Evolutionary conservation across 257 asterid species (phyloP), one percentile per base, ranked within the genome.

Genomic region (Nicotiana undulata): DNA sequence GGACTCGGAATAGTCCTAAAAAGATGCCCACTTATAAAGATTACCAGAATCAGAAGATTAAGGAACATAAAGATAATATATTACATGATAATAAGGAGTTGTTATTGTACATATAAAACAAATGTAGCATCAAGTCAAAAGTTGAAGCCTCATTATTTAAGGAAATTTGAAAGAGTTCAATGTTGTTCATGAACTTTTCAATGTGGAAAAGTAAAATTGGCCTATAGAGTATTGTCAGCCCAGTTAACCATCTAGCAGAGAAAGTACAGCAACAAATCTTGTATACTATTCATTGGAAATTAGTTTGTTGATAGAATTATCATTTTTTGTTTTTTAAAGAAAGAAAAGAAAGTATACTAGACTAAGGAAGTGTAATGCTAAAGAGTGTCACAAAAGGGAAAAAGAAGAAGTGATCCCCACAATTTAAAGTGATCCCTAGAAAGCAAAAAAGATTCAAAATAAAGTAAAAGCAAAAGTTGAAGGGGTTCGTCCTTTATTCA

Each of bases 381-480:
- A 63, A 63, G 75, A 44, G 17, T n/a, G 70, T 31, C 53, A 40
- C 46, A 51, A 56, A 79, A 61, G 76, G 81, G 17, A 6, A 11
- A 67, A 75, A 81, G 86, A 65, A 75, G 78, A 83, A 79, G 84
- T 18, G 67, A 84, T 49, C 81, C 81, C 81, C 59, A 59, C 77
- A 60, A 6, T 24, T 72, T 72, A 72, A 51, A 28, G 65, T 75
- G 85, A 82, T 67, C 79, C 51, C 87, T 63, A 80, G 88, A 82
- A 86, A 88, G 84, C 34, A 51, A 79, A 63, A 77, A 79, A 66
- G 84, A 78, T 46, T 81, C 74, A 77, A 40, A 81, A 81, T 53
- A 88, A 86, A 88, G 88, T 59, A 80, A 87, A 87, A 87, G 89
- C 81, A 85, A 89, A 87, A 87, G 88, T 77, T 77, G 28, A 63